Base-by-base conservation (phyloP, 352 stramenopile species). In the Phytopythium boreale region DNA sequence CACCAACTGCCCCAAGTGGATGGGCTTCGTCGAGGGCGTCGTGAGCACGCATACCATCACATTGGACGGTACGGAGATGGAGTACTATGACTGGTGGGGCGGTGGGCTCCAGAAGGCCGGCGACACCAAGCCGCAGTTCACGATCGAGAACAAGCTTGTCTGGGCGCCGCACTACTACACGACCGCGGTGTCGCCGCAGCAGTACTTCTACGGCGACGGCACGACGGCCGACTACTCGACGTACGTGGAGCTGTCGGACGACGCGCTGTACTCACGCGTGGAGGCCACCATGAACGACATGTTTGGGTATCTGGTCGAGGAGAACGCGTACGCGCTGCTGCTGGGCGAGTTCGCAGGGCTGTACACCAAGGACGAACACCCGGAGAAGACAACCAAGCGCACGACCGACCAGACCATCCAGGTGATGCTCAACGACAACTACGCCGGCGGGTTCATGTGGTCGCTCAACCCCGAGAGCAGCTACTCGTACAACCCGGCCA, bases 11-110 rank as follows among this genome's bases (percentile, higher is more conserved):
- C 82, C 86, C 4, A 70, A 86, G 22, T 94, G 86, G 86, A 62
- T 94, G 44, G 86, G 76, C 14, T 92, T 94, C 44, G 86, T 94
- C 20, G 86, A 94, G 55, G 86, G 86, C 20, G 71, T 94, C 17
- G 78, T 87, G 19, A 56, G 61, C 36, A 69, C 60, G 4, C 80
- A 87, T 51, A 79, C 56, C 17, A 68, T 89, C 47, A 82, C 68
- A 14, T 72, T 92, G 14, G 74, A 77, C 24, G 77, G 76, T 10
- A 59, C 64, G 20, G 61, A 77, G 47, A 72, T 84, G 4, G 67
- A 67, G n/a, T 94, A 94, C 67, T 91, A 87, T 63, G 83, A 94
- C 56, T 94, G 86, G 84, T 94, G 82, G 82, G 86, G 86, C 34
- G 81, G 81, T 50, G 84, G 86, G 6, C 68, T 94, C 0, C 84